Evolutionary conservation across 768 basidiomycete species (phyloP).

Genomic region (Lentinula detonsa): DNA sequence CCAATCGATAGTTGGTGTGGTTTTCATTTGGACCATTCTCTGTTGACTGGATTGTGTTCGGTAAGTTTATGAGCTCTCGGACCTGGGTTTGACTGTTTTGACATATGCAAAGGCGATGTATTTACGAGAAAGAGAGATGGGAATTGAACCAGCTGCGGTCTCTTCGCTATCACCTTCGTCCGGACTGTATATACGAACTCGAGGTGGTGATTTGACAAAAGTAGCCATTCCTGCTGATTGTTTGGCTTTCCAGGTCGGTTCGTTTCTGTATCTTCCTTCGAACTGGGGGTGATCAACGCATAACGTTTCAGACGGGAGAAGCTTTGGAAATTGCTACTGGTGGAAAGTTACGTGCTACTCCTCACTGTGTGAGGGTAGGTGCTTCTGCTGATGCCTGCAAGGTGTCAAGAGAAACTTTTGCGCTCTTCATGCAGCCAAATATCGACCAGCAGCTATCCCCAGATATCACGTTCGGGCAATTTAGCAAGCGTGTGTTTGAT

Average conservation of each 20-base stretch:
- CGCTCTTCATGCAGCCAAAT: constrained; percentile 87
- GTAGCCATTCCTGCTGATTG: constrained; percentile 82
- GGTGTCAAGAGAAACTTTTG: constrained; percentile 83
- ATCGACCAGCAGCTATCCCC: constrained; percentile 66
- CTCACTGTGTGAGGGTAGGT: constrained; percentile 88
- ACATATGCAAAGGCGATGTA: constrained; percentile 66
- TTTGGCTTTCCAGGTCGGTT: constrained; percentile 63
- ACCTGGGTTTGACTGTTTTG: neutral
- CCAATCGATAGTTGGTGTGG: constrained; percentile 90
- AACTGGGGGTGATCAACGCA: neutral
- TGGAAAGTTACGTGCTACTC: constrained; percentile 80
- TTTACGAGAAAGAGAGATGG: constrained; percentile 42
- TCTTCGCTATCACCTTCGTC: constrained; percentile 68
- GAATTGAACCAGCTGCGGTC: constrained; percentile 39
- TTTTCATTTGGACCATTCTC: constrained; percentile 88
- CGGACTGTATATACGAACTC: constrained; percentile 88
- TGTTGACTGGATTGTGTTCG: constrained; percentile 90
- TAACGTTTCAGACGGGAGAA: constrained; percentile 72
- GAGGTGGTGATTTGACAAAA: constrained; percentile 72
- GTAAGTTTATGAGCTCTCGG: constrained; percentile 30
- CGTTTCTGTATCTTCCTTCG: neutral
- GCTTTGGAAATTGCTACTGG: constrained; percentile 87
- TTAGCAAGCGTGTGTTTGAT: constrained; percentile 77
- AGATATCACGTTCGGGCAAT: constrained; percentile 80
- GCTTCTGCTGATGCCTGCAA: constrained; percentile 33